Base-by-base conservation (phyloP, 1,284 basidiomycete genomes). In the Cutaneotrichosporon spelunceum region DNA sequence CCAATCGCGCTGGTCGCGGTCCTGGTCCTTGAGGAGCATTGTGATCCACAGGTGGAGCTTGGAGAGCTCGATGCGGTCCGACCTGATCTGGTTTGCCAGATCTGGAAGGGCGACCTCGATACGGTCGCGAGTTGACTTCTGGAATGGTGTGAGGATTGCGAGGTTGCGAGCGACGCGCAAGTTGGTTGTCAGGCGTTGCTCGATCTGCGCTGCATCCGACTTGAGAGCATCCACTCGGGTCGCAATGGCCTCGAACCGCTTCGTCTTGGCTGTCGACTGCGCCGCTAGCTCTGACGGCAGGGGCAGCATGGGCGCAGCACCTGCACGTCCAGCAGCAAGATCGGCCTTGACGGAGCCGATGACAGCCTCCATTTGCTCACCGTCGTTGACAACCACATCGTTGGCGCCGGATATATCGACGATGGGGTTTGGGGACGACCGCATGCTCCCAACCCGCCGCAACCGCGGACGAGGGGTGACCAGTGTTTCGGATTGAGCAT, bases 291-390 rank as follows among this genome's bases (percentile, higher is more conserved):
- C 34, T 65, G 61, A 23, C 52, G 30, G 13, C 0, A 42, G 14
- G 7, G 59, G 57, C n/a, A 53, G 19, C 16, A 56, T 59, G 7
- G 68, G 67, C 23, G 68, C 62, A 8, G 69, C 70, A 3, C 70
- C 72, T 7, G 45, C 30, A 21, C 75, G 66, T 0, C 74, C 73
- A 8, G 75, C 82, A 0, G 88, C 88, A 48, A 93, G 81, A 70
- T 90, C 88, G 2, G 88, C 88, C 76, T 92, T 93, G 67, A 94
- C 89, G 67, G 88, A 84, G 68, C 91, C 87, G 72, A 93, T 93
- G 0, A 89, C 90, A 21, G 87, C 86, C 73, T 90, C 89, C 73
- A 80, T 70, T 63, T 75, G 72, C 59, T 77, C 75, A 9, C 77
- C 72, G 33, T 76, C 72, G 36, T 76, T 71, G 11, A 70, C 63